A percentile compares a stretch with the other conserved stretches of the same genome.
Conservation (phyloP, 345 rosid species). For the Moricandia arvensis region DNA sequence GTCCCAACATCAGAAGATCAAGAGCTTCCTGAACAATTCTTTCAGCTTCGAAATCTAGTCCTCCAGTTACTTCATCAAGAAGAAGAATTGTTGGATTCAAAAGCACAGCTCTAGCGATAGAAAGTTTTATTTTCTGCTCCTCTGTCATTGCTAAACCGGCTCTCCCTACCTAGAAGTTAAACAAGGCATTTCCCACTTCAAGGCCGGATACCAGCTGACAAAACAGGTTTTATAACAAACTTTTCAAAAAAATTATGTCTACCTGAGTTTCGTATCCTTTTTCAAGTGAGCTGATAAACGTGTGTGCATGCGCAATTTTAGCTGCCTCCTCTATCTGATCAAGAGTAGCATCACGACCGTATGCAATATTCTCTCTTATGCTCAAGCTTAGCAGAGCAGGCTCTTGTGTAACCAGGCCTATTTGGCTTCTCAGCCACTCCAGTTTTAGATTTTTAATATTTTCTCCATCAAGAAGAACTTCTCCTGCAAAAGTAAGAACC, state of each 20-base stretch:
- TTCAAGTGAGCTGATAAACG: slow-evolving; percentile 88
- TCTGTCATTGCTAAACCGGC: slow-evolving; percentile 84
- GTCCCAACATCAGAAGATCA: slow-evolving; percentile 94
- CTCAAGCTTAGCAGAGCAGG: slow-evolving; percentile 95
- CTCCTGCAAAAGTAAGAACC: slow-evolving; percentile 65
- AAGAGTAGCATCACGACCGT: slow-evolving; percentile 75
- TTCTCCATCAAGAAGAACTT: slow-evolving; percentile 97
- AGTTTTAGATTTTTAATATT: slow-evolving; percentile 84
- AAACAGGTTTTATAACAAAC: slow-evolving; percentile 12
- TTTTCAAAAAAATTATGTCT: slow-evolving; percentile 17
- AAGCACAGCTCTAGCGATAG: slow-evolving; percentile 98
- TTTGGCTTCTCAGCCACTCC: slow-evolving; percentile 94
- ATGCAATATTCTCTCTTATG: slow-evolving; percentile 87
- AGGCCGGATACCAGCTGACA: slow-evolving; percentile 9
- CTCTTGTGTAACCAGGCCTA: slow-evolving; percentile 98
- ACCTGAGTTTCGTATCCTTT: slow-evolving; percentile 97
- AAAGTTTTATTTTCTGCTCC: slow-evolving; percentile 91
- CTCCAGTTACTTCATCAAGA: slow-evolving; percentile 98
- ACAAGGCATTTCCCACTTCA: slow-evolving; percentile 13
- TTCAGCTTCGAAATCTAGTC: slow-evolving; percentile 98
- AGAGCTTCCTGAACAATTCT: slow-evolving; percentile 86
- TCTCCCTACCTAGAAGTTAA: slow-evolving; percentile 73
- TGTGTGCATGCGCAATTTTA: slow-evolving; percentile 93
- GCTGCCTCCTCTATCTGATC: slow-evolving; percentile 99
- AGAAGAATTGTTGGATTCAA: slow-evolving; percentile 83